These are phyloP conservation scores for Heliosperma pusillum DNA, from an alignment of 148 eudicot species.

Conservation along the genomic window DNA sequence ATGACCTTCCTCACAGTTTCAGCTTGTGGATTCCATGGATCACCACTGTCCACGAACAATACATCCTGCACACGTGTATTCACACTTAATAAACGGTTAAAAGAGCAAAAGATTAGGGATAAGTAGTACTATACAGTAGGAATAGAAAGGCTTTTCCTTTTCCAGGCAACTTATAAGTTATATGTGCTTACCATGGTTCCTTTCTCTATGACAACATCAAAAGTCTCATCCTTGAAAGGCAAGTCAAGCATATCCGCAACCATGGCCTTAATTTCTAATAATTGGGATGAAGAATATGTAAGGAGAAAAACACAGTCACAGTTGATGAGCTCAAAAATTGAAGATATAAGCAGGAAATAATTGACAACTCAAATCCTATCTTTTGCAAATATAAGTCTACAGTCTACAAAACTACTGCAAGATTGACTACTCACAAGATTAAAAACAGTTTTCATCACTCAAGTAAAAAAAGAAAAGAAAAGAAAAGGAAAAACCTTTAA, in stretches of 20 bases:
- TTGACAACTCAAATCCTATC: background rate
- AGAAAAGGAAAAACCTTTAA: slow-evolving; percentile 41
- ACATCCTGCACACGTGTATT: slow-evolving; percentile 69
- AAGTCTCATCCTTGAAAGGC: slow-evolving; percentile 65
- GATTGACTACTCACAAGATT: too few relatives aligned
- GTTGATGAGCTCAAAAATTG: background rate
- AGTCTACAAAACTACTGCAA: background rate
- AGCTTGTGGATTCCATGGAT: slow-evolving; percentile 89
- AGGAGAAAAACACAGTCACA: background rate
- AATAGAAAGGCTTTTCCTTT: background rate
- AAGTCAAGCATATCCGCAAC: slow-evolving; percentile 94
- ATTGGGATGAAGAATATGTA: slow-evolving; percentile 12
- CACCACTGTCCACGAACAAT: slow-evolving; percentile 97
- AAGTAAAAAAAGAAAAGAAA: too few relatives aligned
- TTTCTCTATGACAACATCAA: slow-evolving; percentile 94
- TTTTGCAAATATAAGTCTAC: background rate
- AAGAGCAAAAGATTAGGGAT: slow-evolving; percentile 18
- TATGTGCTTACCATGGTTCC: slow-evolving; percentile 84
- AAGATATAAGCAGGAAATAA: background rate
- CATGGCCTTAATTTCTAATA: slow-evolving; percentile 67
- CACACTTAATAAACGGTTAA: slow-evolving; percentile 27
- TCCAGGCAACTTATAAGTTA: background rate
- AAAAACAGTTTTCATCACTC: too few relatives aligned
- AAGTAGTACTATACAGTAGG: background rate
- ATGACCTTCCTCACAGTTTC: slow-evolving; percentile 65